phyloP scores from a whole-genome alignment of 306 rosid species.

The Pyrus bretschneideri region DNA sequence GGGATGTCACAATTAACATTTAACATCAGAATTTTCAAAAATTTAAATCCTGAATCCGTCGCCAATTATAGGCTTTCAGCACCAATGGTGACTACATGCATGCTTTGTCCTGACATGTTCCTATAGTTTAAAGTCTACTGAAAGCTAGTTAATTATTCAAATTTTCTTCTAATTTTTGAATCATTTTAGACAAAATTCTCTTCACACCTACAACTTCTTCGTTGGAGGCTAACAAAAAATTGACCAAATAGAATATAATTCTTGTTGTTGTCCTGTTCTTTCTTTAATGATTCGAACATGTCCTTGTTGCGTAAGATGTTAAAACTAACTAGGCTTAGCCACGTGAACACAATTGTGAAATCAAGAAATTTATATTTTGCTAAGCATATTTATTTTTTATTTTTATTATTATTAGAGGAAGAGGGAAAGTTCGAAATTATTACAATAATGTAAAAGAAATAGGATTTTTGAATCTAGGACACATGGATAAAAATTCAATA shows the following conservation, averaged over 20 bases:
- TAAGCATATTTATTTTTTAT: too few relatives aligned
- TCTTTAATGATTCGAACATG: neutral
- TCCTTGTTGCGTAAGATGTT: neutral
- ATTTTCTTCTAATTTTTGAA: neutral
- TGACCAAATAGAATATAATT: neutral
- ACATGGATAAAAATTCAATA: too few relatives aligned
- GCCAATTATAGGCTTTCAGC: neutral
- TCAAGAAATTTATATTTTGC: too few relatives aligned
- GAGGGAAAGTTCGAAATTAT: too few relatives aligned
- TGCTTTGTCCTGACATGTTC: neutral
- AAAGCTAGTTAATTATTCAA: neutral
- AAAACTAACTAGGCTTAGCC: neutral
- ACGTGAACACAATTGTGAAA: neutral
- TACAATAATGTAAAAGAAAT: too few relatives aligned
- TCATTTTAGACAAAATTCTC: neutral
- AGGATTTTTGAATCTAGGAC: too few relatives aligned
- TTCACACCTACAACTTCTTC: neutral
- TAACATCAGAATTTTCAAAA: too few relatives aligned
- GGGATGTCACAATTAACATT: too few relatives aligned
- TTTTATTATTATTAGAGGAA: too few relatives aligned
- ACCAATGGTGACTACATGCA: too few relatives aligned
- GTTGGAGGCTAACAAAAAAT: neutral
- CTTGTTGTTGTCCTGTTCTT: neutral
- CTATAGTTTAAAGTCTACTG: neutral
- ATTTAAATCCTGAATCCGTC: too few relatives aligned